A percentile compares a stretch with the other conserved stretches of the same genome.
phyloP scores from a whole-genome alignment of 2,329 filamentous ascomycete genomes.

The Claviceps cyperi region DNA sequence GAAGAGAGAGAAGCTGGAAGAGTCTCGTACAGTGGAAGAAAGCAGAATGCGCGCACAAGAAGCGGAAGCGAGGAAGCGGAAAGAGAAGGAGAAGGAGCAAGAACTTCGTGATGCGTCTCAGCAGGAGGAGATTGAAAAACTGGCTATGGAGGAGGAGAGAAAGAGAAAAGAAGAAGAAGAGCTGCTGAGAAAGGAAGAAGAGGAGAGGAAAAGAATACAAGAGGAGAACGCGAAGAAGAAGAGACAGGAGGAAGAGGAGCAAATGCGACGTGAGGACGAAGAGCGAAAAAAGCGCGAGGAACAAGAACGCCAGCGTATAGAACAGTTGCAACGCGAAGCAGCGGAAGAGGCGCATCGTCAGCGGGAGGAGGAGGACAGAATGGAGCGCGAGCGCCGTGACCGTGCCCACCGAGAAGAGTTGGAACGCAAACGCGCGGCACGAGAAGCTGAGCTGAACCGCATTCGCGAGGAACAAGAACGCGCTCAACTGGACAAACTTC shows the following conservation, averaged over 20 bases:
- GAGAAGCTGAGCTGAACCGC: conserved; percentile 36
- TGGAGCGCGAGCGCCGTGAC: conserved; percentile 33
- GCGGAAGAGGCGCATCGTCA: conserved; percentile 34
- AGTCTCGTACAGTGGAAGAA: conserved; percentile 19
- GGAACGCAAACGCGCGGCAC: conserved; percentile 33
- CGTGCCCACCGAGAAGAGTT: conserved; percentile 28
- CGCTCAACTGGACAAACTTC: conserved; percentile 39
- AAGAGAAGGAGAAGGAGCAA: conserved; percentile 17
- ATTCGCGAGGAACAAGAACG: conserved; percentile 40
- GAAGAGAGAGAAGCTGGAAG: conserved; percentile 14
- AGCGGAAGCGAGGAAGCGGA: conserved; percentile 23
- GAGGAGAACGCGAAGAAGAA: conserved; percentile 1
- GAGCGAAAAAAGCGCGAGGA: conserved; percentile 27
- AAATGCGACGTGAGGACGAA: conserved; percentile 28
- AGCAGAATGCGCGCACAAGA: conserved; percentile 16
- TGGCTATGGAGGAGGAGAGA: conserved; percentile 25
- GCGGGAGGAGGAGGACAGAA: conserved; percentile 37
- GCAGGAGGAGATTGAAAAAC: conserved; percentile 21
- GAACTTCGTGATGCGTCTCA: conserved; percentile 20
- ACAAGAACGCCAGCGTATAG: conserved; percentile 29
- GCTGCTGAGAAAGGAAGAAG: conserved; percentile 27
- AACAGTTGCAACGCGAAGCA: conserved; percentile 32
- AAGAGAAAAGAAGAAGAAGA: conserved; percentile 32
- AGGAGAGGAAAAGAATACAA: conserved; percentile 21
- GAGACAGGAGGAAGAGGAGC: conserved; percentile 16